Conservation (phyloP, 805 yeast species). For the Zygoascus bituminiphila region DNA sequence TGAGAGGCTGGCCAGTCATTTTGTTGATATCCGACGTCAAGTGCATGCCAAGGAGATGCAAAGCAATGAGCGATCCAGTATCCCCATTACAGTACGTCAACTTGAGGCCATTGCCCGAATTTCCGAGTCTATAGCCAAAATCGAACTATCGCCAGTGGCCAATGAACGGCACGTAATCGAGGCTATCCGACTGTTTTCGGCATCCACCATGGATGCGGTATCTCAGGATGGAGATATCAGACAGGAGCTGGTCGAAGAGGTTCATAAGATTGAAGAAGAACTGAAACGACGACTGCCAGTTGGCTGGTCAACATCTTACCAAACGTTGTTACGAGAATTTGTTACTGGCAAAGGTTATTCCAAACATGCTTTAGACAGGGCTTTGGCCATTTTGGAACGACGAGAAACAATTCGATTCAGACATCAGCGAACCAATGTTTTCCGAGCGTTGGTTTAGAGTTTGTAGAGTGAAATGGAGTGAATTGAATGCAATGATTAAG, state of each 20-base stretch:
- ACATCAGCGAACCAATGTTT: slow-evolving; percentile 75
- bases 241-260: slow-evolving; percentile 59
- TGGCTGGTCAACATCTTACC: slow-evolving; percentile 91
- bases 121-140: slow-evolving; percentile 85
- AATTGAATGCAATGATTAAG: too few relatives aligned
- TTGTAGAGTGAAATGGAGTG: too few relatives aligned
- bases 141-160: slow-evolving; percentile 76
- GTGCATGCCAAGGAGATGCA: slow-evolving; percentile 73
- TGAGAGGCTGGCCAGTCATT: slow-evolving; percentile 82
- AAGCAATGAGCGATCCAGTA: slow-evolving; percentile 83
- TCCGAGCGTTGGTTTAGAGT: slow-evolving; percentile 64
- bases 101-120: slow-evolving; percentile 95
- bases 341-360: slow-evolving; percentile 38
- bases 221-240: slow-evolving; percentile 48
- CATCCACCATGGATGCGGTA: slow-evolving; percentile 97
- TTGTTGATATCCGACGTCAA: slow-evolving; percentile 79
- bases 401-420: slow-evolving; percentile 83
- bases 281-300: slow-evolving; percentile 85
- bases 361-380: slow-evolving; percentile 70
- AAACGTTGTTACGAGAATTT: slow-evolving; percentile 75
- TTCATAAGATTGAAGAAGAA: slow-evolving; percentile 72
- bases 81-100: slow-evolving; percentile 96
- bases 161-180: slow-evolving; percentile 87
- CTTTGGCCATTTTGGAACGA: slow-evolving; percentile 71
- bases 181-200: slow-evolving; percentile 87